Evolutionary conservation across 2,329 filamentous ascomycete genomes (phyloP).

Genomic region (Polytolypa hystricis): DNA sequence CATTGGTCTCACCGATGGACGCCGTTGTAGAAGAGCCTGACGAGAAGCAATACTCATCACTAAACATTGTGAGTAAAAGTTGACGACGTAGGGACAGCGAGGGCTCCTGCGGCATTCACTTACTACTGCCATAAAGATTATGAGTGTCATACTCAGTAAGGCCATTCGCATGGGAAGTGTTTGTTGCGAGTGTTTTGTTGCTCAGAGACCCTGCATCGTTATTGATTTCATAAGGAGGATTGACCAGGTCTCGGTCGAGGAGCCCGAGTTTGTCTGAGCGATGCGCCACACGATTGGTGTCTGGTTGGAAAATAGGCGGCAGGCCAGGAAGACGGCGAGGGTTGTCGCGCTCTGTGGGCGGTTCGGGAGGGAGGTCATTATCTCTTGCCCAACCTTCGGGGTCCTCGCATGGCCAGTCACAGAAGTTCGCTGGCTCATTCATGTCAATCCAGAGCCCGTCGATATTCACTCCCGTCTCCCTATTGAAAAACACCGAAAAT

Average conservation of each 20-base stretch:
- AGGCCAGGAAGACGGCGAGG: constrained; percentile 55
- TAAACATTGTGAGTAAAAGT: constrained; percentile 5
- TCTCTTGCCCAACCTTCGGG: constrained; percentile 37
- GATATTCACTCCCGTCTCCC: constrained; percentile 53
- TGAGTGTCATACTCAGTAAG: constrained; percentile 56
- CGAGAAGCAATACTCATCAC: constrained; percentile 55
- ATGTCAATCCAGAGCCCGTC: constrained; percentile 63
- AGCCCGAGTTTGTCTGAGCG: constrained; percentile 41
- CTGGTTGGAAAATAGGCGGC: constrained; percentile 50
- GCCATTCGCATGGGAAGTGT: constrained; percentile 53
- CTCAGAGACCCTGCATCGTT: constrained; percentile 40
- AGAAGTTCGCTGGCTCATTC: constrained; percentile 39
- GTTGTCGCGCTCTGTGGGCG: constrained; percentile 47
- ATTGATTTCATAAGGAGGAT: constrained; percentile 50
- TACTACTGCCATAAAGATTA: constrained; percentile 54
- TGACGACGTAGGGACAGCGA: neutral
- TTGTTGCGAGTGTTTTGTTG: constrained; percentile 48
- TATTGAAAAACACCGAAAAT: constrained; percentile 50
- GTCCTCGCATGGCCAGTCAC: constrained; percentile 39
- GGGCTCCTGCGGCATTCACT: constrained; percentile 9
- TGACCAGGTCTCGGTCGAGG: constrained; percentile 48
- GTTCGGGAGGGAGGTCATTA: constrained; percentile 38
- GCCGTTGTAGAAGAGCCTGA: constrained; percentile 49
- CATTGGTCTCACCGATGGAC: constrained; percentile 49
- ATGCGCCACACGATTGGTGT: neutral